phyloP scores from a whole-genome alignment of 75 land plant genomes.

The Pinus albicaulis region DNA sequence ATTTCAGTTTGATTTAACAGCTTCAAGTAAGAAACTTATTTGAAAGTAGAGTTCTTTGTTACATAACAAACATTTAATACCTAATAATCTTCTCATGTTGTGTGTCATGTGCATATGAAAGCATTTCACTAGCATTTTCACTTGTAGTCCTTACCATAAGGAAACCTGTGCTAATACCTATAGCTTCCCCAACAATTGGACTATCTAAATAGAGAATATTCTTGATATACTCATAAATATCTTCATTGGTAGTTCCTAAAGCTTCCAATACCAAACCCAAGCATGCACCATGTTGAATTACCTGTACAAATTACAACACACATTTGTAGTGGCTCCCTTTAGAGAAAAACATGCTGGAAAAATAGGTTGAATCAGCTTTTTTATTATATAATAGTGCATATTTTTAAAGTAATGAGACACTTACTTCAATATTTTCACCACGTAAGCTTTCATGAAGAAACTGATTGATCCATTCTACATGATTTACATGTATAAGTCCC shows the following conservation, averaged over 20 bases:
- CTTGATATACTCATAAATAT: conserved; percentile 45
- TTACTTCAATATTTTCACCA: conserved; percentile 36
- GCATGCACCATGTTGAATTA: conserved; percentile 56
- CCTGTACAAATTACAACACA: conserved; percentile 14
- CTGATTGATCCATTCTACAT: conserved; percentile 54
- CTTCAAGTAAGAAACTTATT: background rate
- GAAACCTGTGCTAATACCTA: conserved; percentile 47
- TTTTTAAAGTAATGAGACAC: background rate
- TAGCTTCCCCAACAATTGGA: conserved; percentile 54
- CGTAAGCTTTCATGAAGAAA: conserved; percentile 44
- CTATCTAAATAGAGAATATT: conserved; percentile 38
- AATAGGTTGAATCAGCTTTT: background rate
- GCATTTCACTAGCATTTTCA: conserved; percentile 50
- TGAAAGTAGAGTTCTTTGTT: background rate
- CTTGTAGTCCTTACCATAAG: conserved; percentile 58
- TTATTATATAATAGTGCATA: background rate
- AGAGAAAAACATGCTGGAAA: background rate
- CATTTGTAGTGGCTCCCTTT: background rate
- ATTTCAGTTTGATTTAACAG: too few relatives aligned
- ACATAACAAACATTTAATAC: conserved; percentile 4
- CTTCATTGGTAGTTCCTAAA: conserved; percentile 52
- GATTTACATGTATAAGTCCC: conserved; percentile 60
- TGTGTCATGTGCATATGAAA: conserved; percentile 53
- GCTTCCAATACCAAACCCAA: conserved; percentile 52
- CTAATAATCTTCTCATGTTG: conserved; percentile 60